Conservation (phyloP, 495 filamentous ascomycete species). For the Hypoxylon perforatum region DNA sequence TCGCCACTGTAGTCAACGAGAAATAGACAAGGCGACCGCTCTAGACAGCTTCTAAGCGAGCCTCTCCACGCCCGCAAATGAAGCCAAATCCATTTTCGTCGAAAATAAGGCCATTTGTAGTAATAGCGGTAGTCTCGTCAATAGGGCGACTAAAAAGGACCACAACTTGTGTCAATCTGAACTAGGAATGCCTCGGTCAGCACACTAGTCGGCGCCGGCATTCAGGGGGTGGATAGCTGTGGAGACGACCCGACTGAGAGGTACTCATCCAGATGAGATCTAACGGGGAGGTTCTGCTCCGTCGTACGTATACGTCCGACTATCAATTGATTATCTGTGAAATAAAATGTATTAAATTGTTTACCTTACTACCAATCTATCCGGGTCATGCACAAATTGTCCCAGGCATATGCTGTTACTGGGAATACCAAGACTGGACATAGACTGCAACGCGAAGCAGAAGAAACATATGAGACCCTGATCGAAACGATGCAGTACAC, state of each 20-base stretch:
- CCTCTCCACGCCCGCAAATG: neutral
- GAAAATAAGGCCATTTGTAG: neutral
- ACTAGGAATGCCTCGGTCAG: neutral
- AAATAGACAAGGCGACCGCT: too few species aligned
- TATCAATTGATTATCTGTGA: constrained; percentile 6
- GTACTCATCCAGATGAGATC: neutral
- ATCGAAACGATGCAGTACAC: too few species aligned
- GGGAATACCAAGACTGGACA: too few species aligned
- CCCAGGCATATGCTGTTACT: too few species aligned
- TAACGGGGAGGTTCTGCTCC: neutral
- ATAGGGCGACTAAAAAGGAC: neutral
- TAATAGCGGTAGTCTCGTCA: neutral
- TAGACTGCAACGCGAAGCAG: too few species aligned
- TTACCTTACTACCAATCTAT: too few species aligned
- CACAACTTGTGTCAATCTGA: neutral
- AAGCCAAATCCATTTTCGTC: neutral
- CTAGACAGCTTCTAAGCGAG: neutral
- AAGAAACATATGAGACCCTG: too few species aligned
- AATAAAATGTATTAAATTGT: too few species aligned
- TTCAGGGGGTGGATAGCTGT: neutral
- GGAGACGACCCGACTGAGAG: neutral
- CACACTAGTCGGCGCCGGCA: constrained; percentile 7
- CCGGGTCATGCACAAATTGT: too few species aligned
- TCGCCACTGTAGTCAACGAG: too few species aligned
- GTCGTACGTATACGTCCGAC: neutral